Percentiles rank a stretch among this genome's conserved stretches.
phyloP scores from a whole-genome alignment of 768 basidiomycete species.

The Lactarius hengduanensis region DNA sequence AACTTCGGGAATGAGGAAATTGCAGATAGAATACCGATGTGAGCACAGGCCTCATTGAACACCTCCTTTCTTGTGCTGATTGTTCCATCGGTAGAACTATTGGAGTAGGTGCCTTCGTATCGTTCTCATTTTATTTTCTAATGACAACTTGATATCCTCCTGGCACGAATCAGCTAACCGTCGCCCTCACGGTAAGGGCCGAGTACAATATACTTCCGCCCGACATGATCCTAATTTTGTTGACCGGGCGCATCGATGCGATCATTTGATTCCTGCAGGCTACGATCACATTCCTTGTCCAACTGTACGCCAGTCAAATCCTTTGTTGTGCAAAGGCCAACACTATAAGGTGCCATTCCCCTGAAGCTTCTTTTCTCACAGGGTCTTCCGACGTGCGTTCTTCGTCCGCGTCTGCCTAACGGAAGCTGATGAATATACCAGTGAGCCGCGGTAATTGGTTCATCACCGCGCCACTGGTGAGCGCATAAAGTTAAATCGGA shows the following conservation, averaged over 20 bases:
- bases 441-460: constrained; percentile 17
- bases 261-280: constrained; percentile 1
- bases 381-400: constrained; percentile 17
- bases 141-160: not conserved
- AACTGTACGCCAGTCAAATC: constrained; percentile 5
- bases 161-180: constrained; percentile 10
- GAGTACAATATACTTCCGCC: no score
- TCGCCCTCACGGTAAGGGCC: constrained; percentile 19
- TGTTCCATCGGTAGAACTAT: not conserved
- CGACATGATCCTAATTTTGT: not conserved
- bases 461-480: constrained; percentile 18
- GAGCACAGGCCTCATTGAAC: not conserved
- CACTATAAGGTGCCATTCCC: not conserved
- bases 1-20: constrained; percentile 12
- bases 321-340: not conserved
- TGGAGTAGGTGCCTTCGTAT: constrained; percentile 1
- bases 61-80: not conserved
- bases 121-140: not conserved
- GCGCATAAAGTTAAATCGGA: not conserved
- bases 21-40: constrained; percentile 13
- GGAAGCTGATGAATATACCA: not conserved
- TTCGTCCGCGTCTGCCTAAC: not conserved
- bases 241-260: not conserved
- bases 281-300: constrained; percentile 11
- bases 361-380: constrained; percentile 16